Conservation (phyloP, 2,329 filamentous ascomycete species). For the Fusarium sp. region DNA sequence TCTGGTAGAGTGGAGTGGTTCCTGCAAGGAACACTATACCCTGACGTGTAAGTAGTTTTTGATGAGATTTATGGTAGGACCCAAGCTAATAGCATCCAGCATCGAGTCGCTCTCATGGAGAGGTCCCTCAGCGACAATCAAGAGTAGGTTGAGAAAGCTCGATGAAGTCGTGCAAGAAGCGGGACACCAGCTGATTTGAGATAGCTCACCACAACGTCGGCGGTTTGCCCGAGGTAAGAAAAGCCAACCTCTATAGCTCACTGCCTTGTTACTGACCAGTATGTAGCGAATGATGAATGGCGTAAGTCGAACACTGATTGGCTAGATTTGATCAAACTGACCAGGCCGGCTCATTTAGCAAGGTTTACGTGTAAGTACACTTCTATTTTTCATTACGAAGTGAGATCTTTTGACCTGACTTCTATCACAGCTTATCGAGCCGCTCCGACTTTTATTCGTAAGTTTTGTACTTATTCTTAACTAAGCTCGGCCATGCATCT, state of each 20-base stretch:
- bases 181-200: background rate
- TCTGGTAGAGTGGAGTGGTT: slow-evolving; percentile 79
- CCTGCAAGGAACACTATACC: slow-evolving; percentile 87
- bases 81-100: slow-evolving; percentile 15
- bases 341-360: slow-evolving; percentile 14
- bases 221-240: slow-evolving; percentile 30
- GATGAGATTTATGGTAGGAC: too few species aligned
- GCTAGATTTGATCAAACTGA: slow-evolving; percentile 4
- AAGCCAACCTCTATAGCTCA: too few species aligned
- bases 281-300: slow-evolving; percentile 27
- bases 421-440: slow-evolving; percentile 21
- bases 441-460: slow-evolving; percentile 38
- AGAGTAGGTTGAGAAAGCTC: slow-evolving; percentile 47
- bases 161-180: too few species aligned
- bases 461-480: background rate
- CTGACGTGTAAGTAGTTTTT: background rate
- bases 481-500: slow-evolving; percentile 12
- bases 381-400: background rate
- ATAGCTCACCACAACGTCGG: slow-evolving; percentile 40
- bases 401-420: background rate
- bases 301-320: slow-evolving; percentile 8
- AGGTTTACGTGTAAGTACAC: slow-evolving; percentile 18
- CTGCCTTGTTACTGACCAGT: slow-evolving; percentile 3
- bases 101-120: slow-evolving; percentile 56
- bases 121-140: slow-evolving; percentile 58